Base-by-base conservation (phyloP, 2,329 filamentous ascomycete species). In the Arthrobotrys sinensis region DNA sequence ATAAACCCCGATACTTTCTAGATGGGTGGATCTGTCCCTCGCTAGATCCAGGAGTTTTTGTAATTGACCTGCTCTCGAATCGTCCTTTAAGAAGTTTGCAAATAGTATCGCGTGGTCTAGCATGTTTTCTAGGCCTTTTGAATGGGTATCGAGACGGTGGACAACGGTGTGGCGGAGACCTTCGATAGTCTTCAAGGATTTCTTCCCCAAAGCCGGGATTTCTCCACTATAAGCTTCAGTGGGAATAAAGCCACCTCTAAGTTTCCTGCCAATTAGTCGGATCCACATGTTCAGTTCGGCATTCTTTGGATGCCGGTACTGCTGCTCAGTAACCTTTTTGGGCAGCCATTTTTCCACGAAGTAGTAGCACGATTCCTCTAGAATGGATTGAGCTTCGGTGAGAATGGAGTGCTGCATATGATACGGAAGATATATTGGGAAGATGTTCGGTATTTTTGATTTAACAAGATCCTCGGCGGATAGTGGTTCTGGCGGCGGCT, bases 231-330 rank as follows among this genome's bases (percentile, higher is more conserved):
- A 43, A 36, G 0, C 11, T 28, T 38, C 2, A 38, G 32, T 4
- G n/a, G n/a, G 1, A 8, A 12, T 21, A 1, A 3, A 12, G 48
- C 40, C 14, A 36, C 24, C 24, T 28, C 34, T 4, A 40, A 16
- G 34, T 36, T 24, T 4, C 1, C 40, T 28, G 43, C 24, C 19
- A 50, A 28, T 73, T 5, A 73, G 24, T 8, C 45, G 60, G 4
- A 62, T 24, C 69, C 69, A 73, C 32, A 43, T 66, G 6, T 24
- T 24, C 21, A 77, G 24, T 38, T 77, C 73, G 14, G 73, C 66
- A 10, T 38, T 66, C 28, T 70, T 40, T 4, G 57, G 48, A 19
- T 70, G 28, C 12, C 60, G 24, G 53, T 70, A 66, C 28, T 53
- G 36, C 10, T 34, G 21, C 1, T 10, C 43, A 0, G 34, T 34